Base-by-base conservation (phyloP, 2,329 filamentous ascomycete species). In the Pseudogymnoascus sp. region DNA sequence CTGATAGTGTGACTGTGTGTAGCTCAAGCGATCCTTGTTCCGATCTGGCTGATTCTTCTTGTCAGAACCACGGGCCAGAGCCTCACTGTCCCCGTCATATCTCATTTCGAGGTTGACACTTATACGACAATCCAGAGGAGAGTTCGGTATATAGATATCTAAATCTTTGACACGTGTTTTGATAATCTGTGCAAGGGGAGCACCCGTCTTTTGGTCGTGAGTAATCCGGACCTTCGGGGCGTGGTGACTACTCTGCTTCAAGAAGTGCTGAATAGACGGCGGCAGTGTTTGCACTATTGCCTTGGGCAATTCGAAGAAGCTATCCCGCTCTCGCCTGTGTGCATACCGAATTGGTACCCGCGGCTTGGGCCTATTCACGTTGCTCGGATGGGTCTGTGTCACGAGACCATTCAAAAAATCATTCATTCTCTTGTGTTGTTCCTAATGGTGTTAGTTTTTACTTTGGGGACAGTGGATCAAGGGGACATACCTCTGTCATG, bases 31-130 rank as follows among this genome's bases (percentile, higher is more conserved):
- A 75, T 99, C 92, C 75, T 99, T 99, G 69, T 85, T 86, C 5
- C 92, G 85, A 70, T 91, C 87, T 5, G 81, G 77, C 67, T 64
- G 56, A 62, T 67, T 73, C 66, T 65, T 72, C 64, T 47, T 72
- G 8, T 70, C 68, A 6, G 59, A 31, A 18, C 35, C 21, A 4
- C 67, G 67, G 11, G 70, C 69, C 2, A 86, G 74, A 21, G 78
- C 77, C 6, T 85, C 79, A 0, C 89, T 70, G 1, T 84, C 79
- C 23, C 92, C 91, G 3, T 91, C 82, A 78, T 87, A 96, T 62
- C 88, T 83, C 84, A 95, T 92, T 84, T 99, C 95, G 1, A 99
- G 82, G 72, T 96, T 97, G 71, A 99, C 86, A 70, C 91, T 96
- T 68, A 99, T 87, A 10, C 94, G 90, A 76, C 92, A 96, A 75